Conservation (phyloP, 495 filamentous ascomycete genomes). For the Talaromyces trachyspermus region DNA sequence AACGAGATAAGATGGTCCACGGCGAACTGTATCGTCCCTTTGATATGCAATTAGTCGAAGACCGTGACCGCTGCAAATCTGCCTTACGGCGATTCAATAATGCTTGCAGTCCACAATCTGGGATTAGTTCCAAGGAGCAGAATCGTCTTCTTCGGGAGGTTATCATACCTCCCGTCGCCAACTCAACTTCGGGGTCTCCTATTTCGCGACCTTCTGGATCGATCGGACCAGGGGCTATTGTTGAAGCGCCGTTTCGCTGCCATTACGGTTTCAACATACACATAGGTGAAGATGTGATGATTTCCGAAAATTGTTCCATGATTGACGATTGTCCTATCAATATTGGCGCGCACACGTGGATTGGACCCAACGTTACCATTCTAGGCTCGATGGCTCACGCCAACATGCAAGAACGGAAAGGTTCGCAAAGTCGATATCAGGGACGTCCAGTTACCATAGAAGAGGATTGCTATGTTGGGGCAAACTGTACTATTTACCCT, state of each 20-base stretch:
- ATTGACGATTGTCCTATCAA: constrained; percentile 67
- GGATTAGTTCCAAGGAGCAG: constrained; percentile 70
- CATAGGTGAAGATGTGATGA: constrained; percentile 79
- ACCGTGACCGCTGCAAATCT: constrained; percentile 78
- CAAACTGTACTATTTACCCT: constrained; percentile 72
- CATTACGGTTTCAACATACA: constrained; percentile 94
- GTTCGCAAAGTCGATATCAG: constrained; percentile 62
- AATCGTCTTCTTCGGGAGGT: constrained; percentile 74
- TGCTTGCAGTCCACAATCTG: constrained; percentile 68
- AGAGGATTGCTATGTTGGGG: constrained; percentile 85
- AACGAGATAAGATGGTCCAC: constrained; percentile 91
- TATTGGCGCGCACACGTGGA: constrained; percentile 70
- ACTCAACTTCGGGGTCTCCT: constrained; percentile 36
- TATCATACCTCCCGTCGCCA: constrained; percentile 38
- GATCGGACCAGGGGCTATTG: constrained; percentile 67
- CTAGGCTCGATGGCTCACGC: constrained; percentile 68
- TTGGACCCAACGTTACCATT: constrained; percentile 84
- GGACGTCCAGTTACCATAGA: constrained; percentile 73
- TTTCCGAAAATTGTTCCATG: constrained; percentile 81
- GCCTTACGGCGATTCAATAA: constrained; percentile 89
- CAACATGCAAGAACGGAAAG: constrained; percentile 68
- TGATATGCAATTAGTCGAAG: constrained; percentile 69
- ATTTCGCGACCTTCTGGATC: constrained; percentile 40
- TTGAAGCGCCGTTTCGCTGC: constrained; percentile 87
- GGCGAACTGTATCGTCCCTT: constrained; percentile 76